Percentiles rank a stretch among this genome's conserved stretches.
These are phyloP conservation scores for Eucalyptus cloeziana DNA, from an alignment of 345 rosid species.

Conservation along the genomic window DNA sequence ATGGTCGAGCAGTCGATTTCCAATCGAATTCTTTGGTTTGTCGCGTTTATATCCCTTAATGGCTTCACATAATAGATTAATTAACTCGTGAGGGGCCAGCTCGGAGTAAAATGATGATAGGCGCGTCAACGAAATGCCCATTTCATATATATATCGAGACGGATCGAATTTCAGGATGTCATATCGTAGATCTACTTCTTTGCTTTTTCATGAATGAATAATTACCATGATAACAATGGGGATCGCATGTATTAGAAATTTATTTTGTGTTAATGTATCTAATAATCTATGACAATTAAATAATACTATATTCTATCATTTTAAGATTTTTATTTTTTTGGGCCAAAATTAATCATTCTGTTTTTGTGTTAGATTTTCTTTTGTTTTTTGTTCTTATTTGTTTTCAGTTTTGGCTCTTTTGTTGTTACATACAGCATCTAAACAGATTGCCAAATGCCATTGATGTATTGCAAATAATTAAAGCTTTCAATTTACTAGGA, in stretches of 20 bases:
- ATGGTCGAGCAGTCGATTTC: too few relatives aligned
- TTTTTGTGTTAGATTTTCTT: background rate
- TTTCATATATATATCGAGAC: too few relatives aligned
- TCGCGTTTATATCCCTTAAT: too few relatives aligned
- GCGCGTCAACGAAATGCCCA: too few relatives aligned
- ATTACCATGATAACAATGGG: background rate
- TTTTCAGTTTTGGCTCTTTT: background rate
- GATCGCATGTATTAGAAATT: background rate
- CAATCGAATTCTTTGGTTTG: too few relatives aligned
- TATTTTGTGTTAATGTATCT: too few relatives aligned
- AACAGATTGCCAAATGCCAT: background rate
- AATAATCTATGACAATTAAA: background rate
- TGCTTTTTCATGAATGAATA: background rate
- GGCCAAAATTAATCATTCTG: background rate
- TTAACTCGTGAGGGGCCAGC: too few relatives aligned
- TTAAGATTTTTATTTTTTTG: background rate
- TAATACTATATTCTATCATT: background rate
- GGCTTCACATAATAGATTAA: too few relatives aligned
- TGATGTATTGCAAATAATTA: too few relatives aligned
- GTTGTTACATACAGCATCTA: background rate
- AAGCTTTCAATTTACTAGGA: background rate
- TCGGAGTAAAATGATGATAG: too few relatives aligned
- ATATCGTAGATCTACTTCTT: background rate
- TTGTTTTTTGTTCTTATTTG: background rate
- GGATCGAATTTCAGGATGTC: too few relatives aligned